Evolutionary conservation across 2,329 filamentous ascomycete species (phyloP), one percentile per base, ranked within the genome.

Genomic region (Whalleya microplaca): DNA sequence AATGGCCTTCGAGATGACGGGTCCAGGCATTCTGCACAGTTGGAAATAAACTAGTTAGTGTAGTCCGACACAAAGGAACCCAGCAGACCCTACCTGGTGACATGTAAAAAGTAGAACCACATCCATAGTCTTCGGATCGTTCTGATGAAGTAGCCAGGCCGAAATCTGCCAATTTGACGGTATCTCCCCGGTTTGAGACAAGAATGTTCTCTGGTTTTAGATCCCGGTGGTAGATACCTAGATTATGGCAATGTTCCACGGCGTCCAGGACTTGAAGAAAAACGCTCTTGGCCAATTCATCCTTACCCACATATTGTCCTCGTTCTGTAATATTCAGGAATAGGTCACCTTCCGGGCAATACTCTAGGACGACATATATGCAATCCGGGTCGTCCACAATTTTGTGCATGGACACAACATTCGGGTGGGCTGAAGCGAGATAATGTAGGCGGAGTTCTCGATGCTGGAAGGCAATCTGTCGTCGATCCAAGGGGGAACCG

Each of bases 51-150:
- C 55, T 46, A 51, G 61, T 69, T 55, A 68, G 64, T 68, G 59
- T 56, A 59, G 42, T 53, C 46, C 45, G 55, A 48, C 51, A 56
- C 53, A 51, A 48, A 52, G 41, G 46, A 56, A 41, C 49, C 45
- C 57, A 44, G 50, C 46, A 58, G 64, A 63, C 79, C 85, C 75
- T 89, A 97, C 94, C 94, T 85, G 95, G 95, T 71, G 92, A 96
- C 95, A 98, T 99, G 79, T 99, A 99, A 71, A 98, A 98, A 14
- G 94, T 98, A 29, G 95, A 98, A 62, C 95, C 95, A 74, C 95
- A 99, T 70, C 95, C 95, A 76, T 96, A 97, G 74, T 99, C 95
- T 67, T 92, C 90, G 63, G 94, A 96, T 65, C 88, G 82, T 64
- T 86, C 83, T 64, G 94, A 91, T 56, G 86, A 87, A 21, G 92